Percentiles rank a stretch among this genome's conserved stretches.
phyloP scores from a whole-genome alignment of 176 grass and related monocot genomes.

The barley (Hordeum vulgare) region MorexV3_pseudomolecules_assembly NC_058521.1:608053616-608054115 shows the following conservation, averaged over 20 bases:
- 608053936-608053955: constrained; percentile 53
- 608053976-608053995: no score
- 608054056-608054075: no score
- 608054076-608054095: no score
- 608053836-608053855: constrained; percentile 49
- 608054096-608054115: no score
- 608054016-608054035: no score
- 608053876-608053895: constrained; percentile 67
- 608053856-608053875: constrained; percentile 63
- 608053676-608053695: constrained; percentile 76
- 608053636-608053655: constrained; percentile 87
- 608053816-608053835: constrained; percentile 87
- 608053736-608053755: background rate
- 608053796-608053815: background rate
- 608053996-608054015: no score
- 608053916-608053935: constrained; percentile 55
- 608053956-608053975: no score
- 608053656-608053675: constrained; percentile 88
- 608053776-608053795: background rate
- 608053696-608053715: constrained; percentile 43
- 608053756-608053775: background rate
- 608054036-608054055: no score
- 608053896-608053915: constrained; percentile 79
- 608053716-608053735: background rate
- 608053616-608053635: constrained; percentile 70